phyloP scores from a whole-genome alignment of 495 filamentous ascomycete species.

The Lepidopterella palustris region DNA sequence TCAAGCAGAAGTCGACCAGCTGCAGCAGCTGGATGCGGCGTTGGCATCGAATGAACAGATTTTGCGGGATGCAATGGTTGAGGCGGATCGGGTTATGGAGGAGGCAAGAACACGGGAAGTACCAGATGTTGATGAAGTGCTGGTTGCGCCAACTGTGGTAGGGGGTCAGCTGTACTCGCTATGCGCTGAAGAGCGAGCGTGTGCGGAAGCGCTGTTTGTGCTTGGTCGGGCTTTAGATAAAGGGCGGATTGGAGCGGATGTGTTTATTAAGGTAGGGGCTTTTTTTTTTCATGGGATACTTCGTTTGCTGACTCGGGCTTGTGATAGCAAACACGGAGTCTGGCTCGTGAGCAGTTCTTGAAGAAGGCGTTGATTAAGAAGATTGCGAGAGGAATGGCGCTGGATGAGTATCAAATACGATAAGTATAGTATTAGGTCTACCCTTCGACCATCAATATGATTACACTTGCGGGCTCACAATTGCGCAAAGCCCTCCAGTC shows the following conservation, averaged over 20 bases:
- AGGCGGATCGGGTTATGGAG: constrained; percentile 73
- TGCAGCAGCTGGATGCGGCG: constrained; percentile 60
- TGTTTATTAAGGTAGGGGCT: constrained; percentile 63
- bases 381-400: constrained; percentile 79
- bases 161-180: constrained; percentile 85
- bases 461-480: no score
- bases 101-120: constrained; percentile 49
- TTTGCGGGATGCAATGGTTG: constrained; percentile 65
- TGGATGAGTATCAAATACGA: constrained; percentile 37
- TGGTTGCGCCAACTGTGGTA: constrained; percentile 91
- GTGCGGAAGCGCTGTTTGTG: constrained; percentile 79
- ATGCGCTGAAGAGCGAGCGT: constrained; percentile 75
- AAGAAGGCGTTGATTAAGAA: constrained; percentile 86
- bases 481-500: no score
- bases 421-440: no score
- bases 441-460: no score
- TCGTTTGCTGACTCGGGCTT: background rate
- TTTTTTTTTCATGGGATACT: background rate
- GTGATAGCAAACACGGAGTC: constrained; percentile 60
- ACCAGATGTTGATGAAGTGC: constrained; percentile 74
- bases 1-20: constrained; percentile 61
- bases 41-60: constrained; percentile 71
- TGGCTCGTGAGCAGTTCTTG: constrained; percentile 84
- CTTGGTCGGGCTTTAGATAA: constrained; percentile 75
- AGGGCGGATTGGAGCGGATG: constrained; percentile 70